phyloP scores from a whole-genome alignment of 2,329 filamentous ascomycete species.

The Colletotrichum godetiae region DNA sequence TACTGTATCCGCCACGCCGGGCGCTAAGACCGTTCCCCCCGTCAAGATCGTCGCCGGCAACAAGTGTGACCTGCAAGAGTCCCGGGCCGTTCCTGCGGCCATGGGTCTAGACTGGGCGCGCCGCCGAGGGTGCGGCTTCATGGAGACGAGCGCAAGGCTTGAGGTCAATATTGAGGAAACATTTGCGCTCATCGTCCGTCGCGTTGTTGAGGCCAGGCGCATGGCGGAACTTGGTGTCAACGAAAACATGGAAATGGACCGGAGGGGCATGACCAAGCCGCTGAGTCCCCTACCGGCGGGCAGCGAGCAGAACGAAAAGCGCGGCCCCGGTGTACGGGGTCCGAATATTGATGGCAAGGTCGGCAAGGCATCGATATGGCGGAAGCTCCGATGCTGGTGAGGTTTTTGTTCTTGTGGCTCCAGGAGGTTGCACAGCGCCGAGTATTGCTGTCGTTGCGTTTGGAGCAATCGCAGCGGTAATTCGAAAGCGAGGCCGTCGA shows the following conservation, averaged over 20 bases:
- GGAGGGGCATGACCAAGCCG: constrained; percentile 68
- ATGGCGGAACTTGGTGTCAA: constrained; percentile 60
- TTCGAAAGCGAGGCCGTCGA: neutral
- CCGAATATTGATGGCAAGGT: constrained; percentile 56
- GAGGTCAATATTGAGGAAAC: constrained; percentile 93
- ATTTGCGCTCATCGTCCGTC: constrained; percentile 76
- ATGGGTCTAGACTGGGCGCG: constrained; percentile 83
- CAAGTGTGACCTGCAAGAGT: constrained; percentile 83
- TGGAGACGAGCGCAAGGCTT: constrained; percentile 87
- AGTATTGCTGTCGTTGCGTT: neutral
- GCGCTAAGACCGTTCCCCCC: constrained; percentile 70
- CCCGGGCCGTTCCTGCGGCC: constrained; percentile 75
- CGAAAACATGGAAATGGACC: constrained; percentile 56
- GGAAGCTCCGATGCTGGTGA: constrained; percentile 66
- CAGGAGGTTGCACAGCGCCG: too few relatives aligned
- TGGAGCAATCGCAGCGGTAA: neutral
- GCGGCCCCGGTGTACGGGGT: constrained; percentile 57
- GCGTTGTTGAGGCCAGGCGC: constrained; percentile 68
- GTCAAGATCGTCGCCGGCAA: constrained; percentile 88
- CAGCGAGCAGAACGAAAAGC: constrained; percentile 53
- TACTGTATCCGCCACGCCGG: constrained; percentile 45
- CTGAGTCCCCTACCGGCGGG: constrained; percentile 61
- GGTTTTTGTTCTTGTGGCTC: neutral
- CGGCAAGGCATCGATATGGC: constrained; percentile 63
- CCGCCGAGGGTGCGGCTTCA: constrained; percentile 80